Conservation (phyloP, 768 basidiomycete species). For the Brasilioporus rufonigricans region DNA sequence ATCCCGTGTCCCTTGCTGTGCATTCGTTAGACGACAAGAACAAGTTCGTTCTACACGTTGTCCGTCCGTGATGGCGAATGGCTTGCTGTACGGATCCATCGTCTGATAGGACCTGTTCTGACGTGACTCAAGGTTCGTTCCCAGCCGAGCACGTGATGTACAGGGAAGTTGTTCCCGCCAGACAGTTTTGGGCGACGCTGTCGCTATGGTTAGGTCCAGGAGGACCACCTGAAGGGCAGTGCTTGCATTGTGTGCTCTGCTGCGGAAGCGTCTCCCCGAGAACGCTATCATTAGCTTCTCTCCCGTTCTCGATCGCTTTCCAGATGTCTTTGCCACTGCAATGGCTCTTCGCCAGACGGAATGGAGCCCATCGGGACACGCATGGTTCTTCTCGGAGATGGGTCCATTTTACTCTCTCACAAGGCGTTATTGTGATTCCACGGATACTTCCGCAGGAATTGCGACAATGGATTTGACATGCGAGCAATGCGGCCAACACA, state of each 20-base stretch:
- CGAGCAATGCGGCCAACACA: conserved; percentile 9
- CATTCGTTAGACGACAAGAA: background rate
- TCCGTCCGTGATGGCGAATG: background rate
- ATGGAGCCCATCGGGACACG: background rate
- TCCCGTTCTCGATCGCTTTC: background rate
- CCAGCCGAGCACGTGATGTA: background rate
- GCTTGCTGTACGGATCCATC: conserved; percentile 4
- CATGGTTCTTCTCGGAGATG: background rate
- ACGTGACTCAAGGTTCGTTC: background rate
- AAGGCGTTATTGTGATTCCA: no score
- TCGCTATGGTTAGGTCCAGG: background rate
- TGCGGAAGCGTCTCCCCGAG: background rate
- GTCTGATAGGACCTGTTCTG: background rate
- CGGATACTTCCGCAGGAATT: conserved; percentile 7
- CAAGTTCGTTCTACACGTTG: conserved; percentile 7
- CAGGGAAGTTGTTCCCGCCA: background rate
- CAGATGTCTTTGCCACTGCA: background rate
- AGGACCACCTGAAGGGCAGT: no score
- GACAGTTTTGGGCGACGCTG: background rate
- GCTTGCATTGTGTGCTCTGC: background rate
- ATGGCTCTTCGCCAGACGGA: background rate
- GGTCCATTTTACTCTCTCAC: background rate
- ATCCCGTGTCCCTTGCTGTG: conserved; percentile 10
- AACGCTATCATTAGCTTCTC: background rate
- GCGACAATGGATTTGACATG: background rate